Conservation (phyloP, 805 yeast species). For the Candida jianshihensis region DNA sequence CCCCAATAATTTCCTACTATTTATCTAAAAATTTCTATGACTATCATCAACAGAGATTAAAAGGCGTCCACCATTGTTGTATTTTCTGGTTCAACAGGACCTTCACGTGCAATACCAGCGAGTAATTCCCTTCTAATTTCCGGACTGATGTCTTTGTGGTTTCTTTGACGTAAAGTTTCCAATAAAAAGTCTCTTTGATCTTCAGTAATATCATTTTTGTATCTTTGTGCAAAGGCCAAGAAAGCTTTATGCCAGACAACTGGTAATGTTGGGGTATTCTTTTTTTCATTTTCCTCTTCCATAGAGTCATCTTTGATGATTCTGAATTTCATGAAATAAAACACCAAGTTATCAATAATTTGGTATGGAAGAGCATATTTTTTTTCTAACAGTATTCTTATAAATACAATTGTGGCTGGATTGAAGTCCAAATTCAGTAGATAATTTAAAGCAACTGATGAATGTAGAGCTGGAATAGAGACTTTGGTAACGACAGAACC, state of each 20-base stretch:
- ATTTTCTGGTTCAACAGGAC: slow-evolving; percentile 22
- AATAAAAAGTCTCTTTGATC: slow-evolving; percentile 93
- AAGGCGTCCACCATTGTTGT: slow-evolving; percentile 27
- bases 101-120: slow-evolving; percentile 71
- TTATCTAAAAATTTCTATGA: background rate
- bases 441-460: slow-evolving; percentile 90
- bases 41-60: slow-evolving; percentile 4
- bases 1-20: background rate
- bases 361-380: slow-evolving; percentile 96
- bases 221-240: slow-evolving; percentile 89
- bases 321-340: slow-evolving; percentile 89
- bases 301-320: slow-evolving; percentile 38
- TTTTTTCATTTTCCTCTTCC: slow-evolving; percentile 33
- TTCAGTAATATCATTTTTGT: slow-evolving; percentile 96
- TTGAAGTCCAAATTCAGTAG: slow-evolving; percentile 74
- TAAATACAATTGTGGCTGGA: slow-evolving; percentile 87
- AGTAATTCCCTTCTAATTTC: slow-evolving; percentile 89
- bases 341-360: slow-evolving; percentile 89
- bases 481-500: slow-evolving; percentile 86
- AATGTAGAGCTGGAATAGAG: slow-evolving; percentile 90
- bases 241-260: slow-evolving; percentile 98
- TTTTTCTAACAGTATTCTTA: slow-evolving; percentile 83
- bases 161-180: slow-evolving; percentile 86
- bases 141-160: slow-evolving; percentile 83
- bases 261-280: slow-evolving; percentile 58